Conservation (phyloP, 192 early-diverging fungal species). For the Cetraspora pellucida region DNA sequence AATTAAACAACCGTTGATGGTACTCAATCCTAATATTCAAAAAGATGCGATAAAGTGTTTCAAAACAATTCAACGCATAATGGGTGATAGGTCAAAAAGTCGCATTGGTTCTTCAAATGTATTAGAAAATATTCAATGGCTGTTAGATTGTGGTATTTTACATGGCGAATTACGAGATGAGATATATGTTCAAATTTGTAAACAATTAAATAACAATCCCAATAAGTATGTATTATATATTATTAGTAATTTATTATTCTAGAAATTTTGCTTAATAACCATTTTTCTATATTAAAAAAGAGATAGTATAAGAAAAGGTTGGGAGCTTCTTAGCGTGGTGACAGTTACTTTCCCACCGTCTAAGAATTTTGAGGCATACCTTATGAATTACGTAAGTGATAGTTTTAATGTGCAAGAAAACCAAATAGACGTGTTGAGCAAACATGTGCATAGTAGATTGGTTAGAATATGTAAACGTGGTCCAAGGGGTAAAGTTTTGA, state of each 20-base stretch:
- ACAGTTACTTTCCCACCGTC: conserved; percentile 89
- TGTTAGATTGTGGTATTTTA: conserved; percentile 79
- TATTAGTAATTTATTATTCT: background rate
- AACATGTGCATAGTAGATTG: conserved; percentile 59
- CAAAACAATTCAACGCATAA: conserved; percentile 79
- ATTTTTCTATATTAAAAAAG: conserved; percentile 37
- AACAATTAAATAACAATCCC: conserved; percentile 83
- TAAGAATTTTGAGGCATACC: conserved; percentile 82
- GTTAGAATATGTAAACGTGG: conserved; percentile 75
- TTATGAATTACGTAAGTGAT: conserved; percentile 75
- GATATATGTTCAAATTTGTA: conserved; percentile 92
- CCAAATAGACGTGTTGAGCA: conserved; percentile 54
- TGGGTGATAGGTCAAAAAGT: conserved; percentile 67
- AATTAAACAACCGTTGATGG: conserved; percentile 77
- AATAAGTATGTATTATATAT: conserved; percentile 45
- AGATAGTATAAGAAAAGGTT: conserved; percentile 79
- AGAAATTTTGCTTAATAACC: background rate
- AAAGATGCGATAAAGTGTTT: conserved; percentile 89
- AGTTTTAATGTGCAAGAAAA: conserved; percentile 56
- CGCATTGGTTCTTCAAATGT: conserved; percentile 33
- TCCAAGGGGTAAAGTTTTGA: conserved; percentile 75
- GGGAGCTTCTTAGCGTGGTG: conserved; percentile 82
- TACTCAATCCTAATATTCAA: conserved; percentile 72
- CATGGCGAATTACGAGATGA: conserved; percentile 85
- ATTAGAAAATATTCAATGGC: conserved; percentile 69